A percentile compares a stretch with the other conserved stretches of the same genome.
Conservation (phyloP, 1,284 basidiomycete species). For the Phellinidium pouzarii region DNA sequence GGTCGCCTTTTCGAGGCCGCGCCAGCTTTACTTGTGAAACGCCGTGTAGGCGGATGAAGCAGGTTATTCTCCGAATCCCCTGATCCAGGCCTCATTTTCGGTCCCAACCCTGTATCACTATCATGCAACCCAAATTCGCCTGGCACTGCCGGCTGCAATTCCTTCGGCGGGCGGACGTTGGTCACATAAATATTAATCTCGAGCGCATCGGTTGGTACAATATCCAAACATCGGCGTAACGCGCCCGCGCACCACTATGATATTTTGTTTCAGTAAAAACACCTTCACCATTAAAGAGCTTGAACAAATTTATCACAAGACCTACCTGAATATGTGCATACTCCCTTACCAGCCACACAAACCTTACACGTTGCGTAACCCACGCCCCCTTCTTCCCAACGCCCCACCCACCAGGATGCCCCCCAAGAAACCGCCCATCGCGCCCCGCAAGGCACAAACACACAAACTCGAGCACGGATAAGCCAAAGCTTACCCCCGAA, state of each 20-base stretch:
- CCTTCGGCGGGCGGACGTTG: conserved; percentile 33
- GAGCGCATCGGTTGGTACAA: conserved; percentile 52
- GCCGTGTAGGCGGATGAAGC: conserved; percentile 15
- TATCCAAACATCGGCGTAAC: conserved; percentile 59
- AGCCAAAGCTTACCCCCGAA: conserved; percentile 73
- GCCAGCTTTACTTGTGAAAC: conserved; percentile 6
- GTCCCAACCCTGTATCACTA: conserved; percentile 14
- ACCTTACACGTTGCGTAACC: conserved; percentile 57
- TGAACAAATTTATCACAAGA: conserved; percentile 30
- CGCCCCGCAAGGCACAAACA: conserved; percentile 56
- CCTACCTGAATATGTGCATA: conserved; percentile 38
- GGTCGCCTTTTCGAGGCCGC: neutral
- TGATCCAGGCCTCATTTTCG: neutral
- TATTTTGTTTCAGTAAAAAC: neutral
- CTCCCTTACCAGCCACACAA: conserved; percentile 82
- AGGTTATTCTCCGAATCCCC: conserved; percentile 2
- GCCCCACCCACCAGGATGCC: conserved; percentile 37
- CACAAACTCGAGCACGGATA: conserved; percentile 67
- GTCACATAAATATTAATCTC: conserved; percentile 81
- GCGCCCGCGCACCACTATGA: conserved; percentile 75
- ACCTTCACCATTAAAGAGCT: neutral
- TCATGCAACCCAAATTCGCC: conserved; percentile 1
- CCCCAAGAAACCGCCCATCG: conserved; percentile 41
- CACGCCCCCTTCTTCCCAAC: conserved; percentile 33
- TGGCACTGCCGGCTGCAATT: conserved; percentile 16